Percentiles rank a stretch among this genome's conserved stretches.
phyloP scores from a whole-genome alignment of 371 early-diverging fungal species.

The Mucor velutinosus region DNA sequence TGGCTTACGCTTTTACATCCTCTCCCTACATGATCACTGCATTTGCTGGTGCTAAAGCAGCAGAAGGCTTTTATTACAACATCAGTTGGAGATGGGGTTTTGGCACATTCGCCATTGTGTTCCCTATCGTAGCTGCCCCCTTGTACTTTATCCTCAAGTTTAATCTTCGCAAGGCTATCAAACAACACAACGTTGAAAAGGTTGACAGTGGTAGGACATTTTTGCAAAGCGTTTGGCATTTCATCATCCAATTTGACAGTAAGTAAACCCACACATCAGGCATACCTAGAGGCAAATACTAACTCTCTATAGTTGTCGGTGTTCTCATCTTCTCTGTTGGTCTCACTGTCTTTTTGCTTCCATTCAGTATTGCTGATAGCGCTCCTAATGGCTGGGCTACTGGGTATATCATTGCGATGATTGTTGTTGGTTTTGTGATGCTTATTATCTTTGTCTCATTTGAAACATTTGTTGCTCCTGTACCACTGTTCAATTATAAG shows the following conservation, averaged over 20 bases:
- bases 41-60: constrained; percentile 15
- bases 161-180: constrained; percentile 17
- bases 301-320: constrained; percentile 6
- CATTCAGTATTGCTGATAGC: constrained; percentile 13
- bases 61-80: constrained; percentile 11
- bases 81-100: constrained; percentile 30
- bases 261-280: not conserved
- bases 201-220: constrained; percentile 7
- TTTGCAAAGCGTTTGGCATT: constrained; percentile 1
- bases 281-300: not conserved
- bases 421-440: constrained; percentile 12
- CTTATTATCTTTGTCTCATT: constrained; percentile 13
- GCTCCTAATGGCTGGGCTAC: constrained; percentile 14
- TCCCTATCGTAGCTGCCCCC: constrained; percentile 11
- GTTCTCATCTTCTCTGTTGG: constrained; percentile 16
- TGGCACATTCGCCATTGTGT: constrained; percentile 20
- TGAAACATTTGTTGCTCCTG: constrained; percentile 9
- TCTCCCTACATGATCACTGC: constrained; percentile 21
- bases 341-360: constrained; percentile 17
- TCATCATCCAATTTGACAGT: constrained; percentile 17
- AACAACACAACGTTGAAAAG: constrained; percentile 8
- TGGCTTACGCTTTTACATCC: constrained; percentile 16
- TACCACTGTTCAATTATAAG: constrained; percentile 13
- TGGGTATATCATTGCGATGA: constrained; percentile 18
- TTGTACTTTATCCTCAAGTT: constrained; percentile 16